Evolutionary conservation across 495 filamentous ascomycete genomes (phyloP), one percentile per base, ranked within the genome.

Genomic region (Tuber aestivum): DNA sequence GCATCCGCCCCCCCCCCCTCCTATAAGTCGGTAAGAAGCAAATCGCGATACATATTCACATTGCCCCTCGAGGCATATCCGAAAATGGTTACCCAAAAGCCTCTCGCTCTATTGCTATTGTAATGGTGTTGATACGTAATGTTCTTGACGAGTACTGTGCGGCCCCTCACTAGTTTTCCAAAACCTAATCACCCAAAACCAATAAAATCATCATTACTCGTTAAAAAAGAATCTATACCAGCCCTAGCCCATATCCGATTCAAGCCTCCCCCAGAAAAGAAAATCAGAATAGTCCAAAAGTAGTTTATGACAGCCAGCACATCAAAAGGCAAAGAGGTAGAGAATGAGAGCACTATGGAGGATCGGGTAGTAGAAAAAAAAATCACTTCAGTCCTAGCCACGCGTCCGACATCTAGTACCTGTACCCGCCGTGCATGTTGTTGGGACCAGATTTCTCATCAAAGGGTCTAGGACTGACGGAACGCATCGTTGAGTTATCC

Each of bases 401-500:
- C 56, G 14, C 27, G 4, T 4, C 27, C 27, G 6, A 65, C 20
- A 65, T 72, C 38, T 75, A 79, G 71, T 79, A 79, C 32, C 78
- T 79, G 65, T 79, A 79, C 32, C 70, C 70, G 32, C 75, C 77
- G 7, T 78, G 50, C 21, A 71, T 65, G 9, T 35, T 72, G 21
- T 45, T 70, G 68, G 71, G 41, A n/a, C 61, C 72, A 37, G 76
- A 70, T 48, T 79, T 79, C 61, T 79, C 78, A 6, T 79, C 78
- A 70, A 78, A 79, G 32, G 76, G 77, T 23, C 72, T 79, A 32
- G 77, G 77, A 21, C 76, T 79, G 16, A 75, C 23, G 38, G 72
- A 44, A 10, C 76, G 77, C 76, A 79, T 78, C 27, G 14, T 32
- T 18, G 38, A 72, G 32, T 71, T 61, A 77, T 37, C 38, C 35